phyloP scores from a whole-genome alignment of 2,329 filamentous ascomycete genomes.

The Aspergillus vadensis region DNA sequence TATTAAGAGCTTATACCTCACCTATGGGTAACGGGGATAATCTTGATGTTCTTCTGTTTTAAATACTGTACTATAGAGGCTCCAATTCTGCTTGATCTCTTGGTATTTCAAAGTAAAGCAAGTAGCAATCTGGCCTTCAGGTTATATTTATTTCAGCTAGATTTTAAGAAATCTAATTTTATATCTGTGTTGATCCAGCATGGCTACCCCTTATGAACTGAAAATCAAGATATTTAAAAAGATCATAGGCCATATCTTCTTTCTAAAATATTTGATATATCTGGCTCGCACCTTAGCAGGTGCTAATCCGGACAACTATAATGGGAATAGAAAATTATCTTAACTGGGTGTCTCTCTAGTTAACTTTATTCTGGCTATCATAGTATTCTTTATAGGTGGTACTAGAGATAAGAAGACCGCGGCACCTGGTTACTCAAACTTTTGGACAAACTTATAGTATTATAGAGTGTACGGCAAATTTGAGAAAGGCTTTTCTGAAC shows the following conservation, averaged over 20 bases:
- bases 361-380: not conserved
- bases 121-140: no score
- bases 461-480: not conserved
- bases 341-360: not conserved
- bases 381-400: not conserved
- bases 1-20: no score
- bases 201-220: no score
- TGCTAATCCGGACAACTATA: not conserved
- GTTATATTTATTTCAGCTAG: no score
- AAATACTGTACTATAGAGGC: no score
- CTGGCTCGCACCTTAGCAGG: slow-evolving; percentile 5
- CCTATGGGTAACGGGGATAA: no score
- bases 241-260: slow-evolving; percentile 3
- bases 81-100: no score
- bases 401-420: not conserved
- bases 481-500: slow-evolving; percentile 4
- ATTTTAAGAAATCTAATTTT: no score
- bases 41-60: no score
- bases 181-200: no score
- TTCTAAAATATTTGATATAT: not conserved
- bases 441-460: not conserved
- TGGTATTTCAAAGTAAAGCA: no score
- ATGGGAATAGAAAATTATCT: slow-evolving; percentile 8
- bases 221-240: not conserved
- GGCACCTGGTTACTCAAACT: not conserved